Evolutionary conservation across 1,284 basidiomycete species (phyloP), one percentile per base, ranked within the genome.

Genomic region (Fomitopsis schrenkii): DNA sequence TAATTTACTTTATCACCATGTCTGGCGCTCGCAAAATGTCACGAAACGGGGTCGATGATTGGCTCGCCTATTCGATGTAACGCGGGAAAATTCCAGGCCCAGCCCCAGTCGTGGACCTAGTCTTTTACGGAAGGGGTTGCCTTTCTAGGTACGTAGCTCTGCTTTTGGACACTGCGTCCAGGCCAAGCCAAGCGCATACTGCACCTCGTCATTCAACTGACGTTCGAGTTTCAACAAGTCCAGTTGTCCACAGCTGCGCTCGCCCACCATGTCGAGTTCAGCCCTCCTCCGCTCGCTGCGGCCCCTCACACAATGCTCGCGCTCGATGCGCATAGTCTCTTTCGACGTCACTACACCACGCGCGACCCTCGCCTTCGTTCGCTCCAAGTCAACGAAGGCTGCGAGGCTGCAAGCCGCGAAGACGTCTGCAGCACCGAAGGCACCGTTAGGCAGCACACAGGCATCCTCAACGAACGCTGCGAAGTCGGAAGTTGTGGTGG

Each of bases 371-470:
- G 30, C 45, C n/a, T 56, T 59, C 45, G 61, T 52, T 26, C 68
- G 67, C 26, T 55, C 59, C 41, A 68, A 70, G 57, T 66, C 68
- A 12, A 68, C 59, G 35, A 68, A 67, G 44, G 65, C 66, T 12
- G 46, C 64, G 4, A 67, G 64, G 50, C 12, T 38, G n/a, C 52
- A 54, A 17, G n/a, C 36, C 0, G n/a, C 35, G 7, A 36, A 33
- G 41, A 52, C 44, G n/a, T 44, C 58, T 7, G 30, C 35, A 33
- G 40, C 55, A 15, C n/a, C 35, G 17, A 56, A 50, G 19, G 44
- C 53, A 14, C 53, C 60, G 12, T 44, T n/a, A 17, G 30, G n/a
- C 1, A 52, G 10, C 1, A 30, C 30, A 22, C n/a, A 28, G 26
- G 42, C 45, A 17, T 53, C 48, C 5, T 15, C 48, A 5, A n/a